Conservation (phyloP, 257 asterid genomes). For the Lavandula angustifolia region DNA sequence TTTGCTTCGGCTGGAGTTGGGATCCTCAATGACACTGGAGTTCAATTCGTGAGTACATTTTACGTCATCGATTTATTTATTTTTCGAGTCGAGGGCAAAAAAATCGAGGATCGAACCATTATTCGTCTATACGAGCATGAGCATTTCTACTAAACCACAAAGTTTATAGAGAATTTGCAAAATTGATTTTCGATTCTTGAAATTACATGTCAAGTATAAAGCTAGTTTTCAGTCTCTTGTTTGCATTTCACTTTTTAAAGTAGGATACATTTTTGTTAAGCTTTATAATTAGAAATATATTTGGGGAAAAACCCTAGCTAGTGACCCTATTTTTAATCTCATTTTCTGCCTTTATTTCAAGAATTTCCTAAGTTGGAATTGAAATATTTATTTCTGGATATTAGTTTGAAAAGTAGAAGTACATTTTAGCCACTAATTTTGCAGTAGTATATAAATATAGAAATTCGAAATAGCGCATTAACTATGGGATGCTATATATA, state of each 20-base stretch:
- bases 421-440: not conserved
- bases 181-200: no score
- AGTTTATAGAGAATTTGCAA: no score
- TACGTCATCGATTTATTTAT: not conserved
- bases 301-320: not conserved
- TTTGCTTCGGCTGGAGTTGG: constrained; percentile 86
- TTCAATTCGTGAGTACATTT: constrained; percentile 54
- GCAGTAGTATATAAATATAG: not conserved
- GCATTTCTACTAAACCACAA: no score
- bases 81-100: no score
- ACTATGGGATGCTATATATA: not conserved
- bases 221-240: not conserved
- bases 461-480: not conserved
- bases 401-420: not conserved
- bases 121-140: no score
- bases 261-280: not conserved
- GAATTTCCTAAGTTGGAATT: constrained; percentile 8
- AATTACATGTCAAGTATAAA: no score
- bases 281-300: not conserved
- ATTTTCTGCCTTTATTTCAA: not conserved
- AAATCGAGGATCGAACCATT: no score
- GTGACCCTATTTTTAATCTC: not conserved
- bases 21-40: constrained; percentile 71
- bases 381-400: not conserved
- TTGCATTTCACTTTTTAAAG: not conserved